A percentile compares a stretch with the other conserved stretches of the same genome.
Conservation (phyloP, 192 early-diverging fungal genomes). For the Entomortierella beljakovae region DNA sequence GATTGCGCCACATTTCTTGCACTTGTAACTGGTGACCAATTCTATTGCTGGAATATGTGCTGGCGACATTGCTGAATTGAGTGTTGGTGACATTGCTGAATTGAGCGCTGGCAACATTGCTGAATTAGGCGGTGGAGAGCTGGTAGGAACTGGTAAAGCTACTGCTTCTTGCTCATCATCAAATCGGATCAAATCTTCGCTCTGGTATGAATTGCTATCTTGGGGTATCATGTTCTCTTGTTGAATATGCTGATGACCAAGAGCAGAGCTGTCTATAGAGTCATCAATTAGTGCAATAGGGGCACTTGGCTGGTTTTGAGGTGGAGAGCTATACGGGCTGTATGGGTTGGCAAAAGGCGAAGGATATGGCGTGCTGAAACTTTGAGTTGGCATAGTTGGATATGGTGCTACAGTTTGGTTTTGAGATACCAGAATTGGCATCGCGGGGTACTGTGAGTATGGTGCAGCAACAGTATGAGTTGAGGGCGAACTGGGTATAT, state of each 20-base stretch:
- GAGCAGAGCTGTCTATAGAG: background rate
- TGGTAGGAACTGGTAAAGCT: background rate
- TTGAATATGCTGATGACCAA: background rate
- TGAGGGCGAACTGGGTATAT: background rate
- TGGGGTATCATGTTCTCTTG: background rate
- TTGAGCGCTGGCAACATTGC: background rate
- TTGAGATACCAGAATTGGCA: background rate
- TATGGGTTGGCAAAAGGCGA: background rate
- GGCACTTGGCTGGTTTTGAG: constrained; percentile 9
- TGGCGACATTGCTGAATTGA: background rate
- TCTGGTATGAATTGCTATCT: background rate
- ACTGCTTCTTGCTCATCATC: background rate
- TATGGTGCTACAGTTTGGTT: background rate
- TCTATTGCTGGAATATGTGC: constrained; percentile 4
- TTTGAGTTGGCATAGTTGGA: background rate
- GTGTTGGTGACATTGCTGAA: background rate
- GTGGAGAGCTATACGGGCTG: background rate
- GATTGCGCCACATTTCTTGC: constrained; percentile 19
- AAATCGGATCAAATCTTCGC: constrained; percentile 7
- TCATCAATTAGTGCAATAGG: background rate
- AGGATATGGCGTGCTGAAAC: background rate
- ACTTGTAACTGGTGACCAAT: constrained; percentile 17
- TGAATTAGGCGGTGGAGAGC: no score
- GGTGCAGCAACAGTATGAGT: background rate
- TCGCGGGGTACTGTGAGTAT: constrained; percentile 1